A percentile compares a stretch with the other conserved stretches of the same genome.
Evolutionary conservation across 2,329 filamentous ascomycete genomes (phyloP).

Genomic region (Alternaria rosae): DNA sequence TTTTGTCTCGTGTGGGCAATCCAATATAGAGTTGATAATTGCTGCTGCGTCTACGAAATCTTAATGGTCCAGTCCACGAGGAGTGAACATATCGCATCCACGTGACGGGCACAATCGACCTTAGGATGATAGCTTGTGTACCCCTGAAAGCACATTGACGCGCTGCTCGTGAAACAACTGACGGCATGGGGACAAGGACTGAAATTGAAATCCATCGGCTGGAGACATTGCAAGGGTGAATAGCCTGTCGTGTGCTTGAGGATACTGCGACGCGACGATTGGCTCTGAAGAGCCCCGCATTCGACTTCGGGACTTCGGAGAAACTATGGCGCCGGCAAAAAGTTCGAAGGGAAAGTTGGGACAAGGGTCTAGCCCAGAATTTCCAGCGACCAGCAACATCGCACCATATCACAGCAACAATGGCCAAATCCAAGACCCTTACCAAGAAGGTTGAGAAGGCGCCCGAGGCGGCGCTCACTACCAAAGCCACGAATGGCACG

Average conservation of each 20-base stretch:
- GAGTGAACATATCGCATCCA: not conserved
- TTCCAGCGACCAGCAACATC: conserved; percentile 23
- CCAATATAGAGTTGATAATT: not conserved
- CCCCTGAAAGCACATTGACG: conserved; percentile 8
- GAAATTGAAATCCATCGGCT: conserved; percentile 18
- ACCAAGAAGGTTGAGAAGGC: conserved; percentile 35
- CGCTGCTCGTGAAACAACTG: conserved; percentile 11
- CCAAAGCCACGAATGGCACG: conserved; percentile 45
- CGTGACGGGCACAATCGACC: not conserved
- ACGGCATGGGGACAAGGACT: conserved; percentile 12
- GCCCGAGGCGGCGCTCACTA: conserved; percentile 46
- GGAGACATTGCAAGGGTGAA: conserved; percentile 19
- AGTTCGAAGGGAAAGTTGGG: conserved; percentile 20
- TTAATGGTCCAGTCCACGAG: not conserved
- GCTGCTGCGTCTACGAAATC: not conserved
- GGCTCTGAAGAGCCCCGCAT: conserved; percentile 28
- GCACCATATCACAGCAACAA: conserved; percentile 25
- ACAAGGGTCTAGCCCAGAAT: conserved; percentile 25
- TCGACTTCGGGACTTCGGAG: conserved; percentile 7
- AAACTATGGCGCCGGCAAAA: conserved; percentile 26
- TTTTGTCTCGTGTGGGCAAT: not conserved
- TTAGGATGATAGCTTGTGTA: not conserved
- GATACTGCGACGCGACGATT: conserved; percentile 39
- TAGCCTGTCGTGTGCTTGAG: conserved; percentile 33
- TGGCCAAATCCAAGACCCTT: conserved; percentile 43